Evolutionary conservation across 176 grass and related monocot genomes (phyloP), one percentile per base, ranked within the genome.

Genomic region (Zoysia japonica): DNA sequence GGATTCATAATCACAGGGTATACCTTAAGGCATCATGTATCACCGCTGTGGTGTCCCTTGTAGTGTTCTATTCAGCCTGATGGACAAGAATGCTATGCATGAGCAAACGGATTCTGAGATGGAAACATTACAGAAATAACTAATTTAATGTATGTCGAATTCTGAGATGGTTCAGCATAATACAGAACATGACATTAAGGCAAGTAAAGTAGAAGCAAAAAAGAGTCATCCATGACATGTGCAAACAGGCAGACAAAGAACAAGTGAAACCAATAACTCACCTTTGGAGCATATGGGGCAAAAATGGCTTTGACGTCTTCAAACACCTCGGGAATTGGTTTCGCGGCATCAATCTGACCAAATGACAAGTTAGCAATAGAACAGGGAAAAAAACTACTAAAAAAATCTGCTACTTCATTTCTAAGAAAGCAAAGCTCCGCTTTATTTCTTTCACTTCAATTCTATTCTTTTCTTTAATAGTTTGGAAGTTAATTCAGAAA

Each of bases 261-360:
- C 67, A 82, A 47, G 46, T 55, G 0, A 5, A 71, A 40, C 19
- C 19, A 52, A 54, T 7, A 61, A 67, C 41, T 87, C 83, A 97
- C 93, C 90, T 97, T 89, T 45, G 48, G 20, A 80, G 61, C 45
- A 59, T 83, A 89, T 68, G 88, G 71, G 65, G 90, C 79, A 75
- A 97, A 97, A 83, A 97, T 91, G 9, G 54, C 72, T 72, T 93
- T 91, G 39, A 97, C 91, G 12, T 91, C 86, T 71, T 93, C 91
- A 19, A 97, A 97, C 54, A 97, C 93, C 77, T 93, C 91, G 80
- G 89, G 39, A 83, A 97, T 91, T 78, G 88, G 86, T 85, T 97
- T 97, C 72, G 86, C 75, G 62, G 93, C 93, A 85, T 87, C 55
- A 20, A 97, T 93, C 93, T 97, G 71, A 69, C 49, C 2, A 71